phyloP scores from a whole-genome alignment of 163 green algal species.

The Chlamydomonas reinhardtii region DNA sequence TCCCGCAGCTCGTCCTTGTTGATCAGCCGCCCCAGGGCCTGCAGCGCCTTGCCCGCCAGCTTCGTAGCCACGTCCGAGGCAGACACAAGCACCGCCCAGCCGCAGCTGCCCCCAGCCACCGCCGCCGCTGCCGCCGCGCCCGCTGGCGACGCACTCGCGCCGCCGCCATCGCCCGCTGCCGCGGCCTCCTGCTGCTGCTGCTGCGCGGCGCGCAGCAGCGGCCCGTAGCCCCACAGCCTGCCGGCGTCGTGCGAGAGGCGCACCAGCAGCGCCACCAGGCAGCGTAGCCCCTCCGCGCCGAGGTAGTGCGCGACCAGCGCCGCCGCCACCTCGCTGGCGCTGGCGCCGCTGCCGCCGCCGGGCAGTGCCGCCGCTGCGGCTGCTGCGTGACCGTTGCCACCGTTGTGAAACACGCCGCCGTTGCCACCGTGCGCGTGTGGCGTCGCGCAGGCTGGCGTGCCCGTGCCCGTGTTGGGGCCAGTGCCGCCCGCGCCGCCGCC shows the following conservation, averaged over 20 bases:
- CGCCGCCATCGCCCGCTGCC: not conserved
- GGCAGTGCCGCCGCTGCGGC: no score
- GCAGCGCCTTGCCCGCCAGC: slow-evolving; percentile 51
- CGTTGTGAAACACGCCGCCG: no score
- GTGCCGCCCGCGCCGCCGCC: no score
- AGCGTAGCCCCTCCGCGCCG: not conserved
- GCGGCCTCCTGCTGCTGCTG: not conserved
- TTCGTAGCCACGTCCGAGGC: slow-evolving; percentile 37
- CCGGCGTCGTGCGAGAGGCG: slow-evolving; percentile 10
- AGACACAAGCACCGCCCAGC: slow-evolving; percentile 1
- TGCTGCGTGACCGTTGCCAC: no score
- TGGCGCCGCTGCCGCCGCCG: no score
- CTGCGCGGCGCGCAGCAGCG: slow-evolving; percentile 2
- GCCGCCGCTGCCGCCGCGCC: not conserved
- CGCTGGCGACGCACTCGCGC: not conserved
- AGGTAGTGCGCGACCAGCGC: slow-evolving; percentile 3
- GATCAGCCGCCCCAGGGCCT: slow-evolving; percentile 48
- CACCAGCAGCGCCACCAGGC: slow-evolving; percentile 46
- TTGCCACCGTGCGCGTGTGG: no score
- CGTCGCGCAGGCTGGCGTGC: no score
- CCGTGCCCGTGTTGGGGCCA: no score
- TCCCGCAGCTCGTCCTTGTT: slow-evolving; percentile 44
- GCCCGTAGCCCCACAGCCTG: slow-evolving; percentile 31
- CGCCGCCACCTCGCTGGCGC: not conserved
- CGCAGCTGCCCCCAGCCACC: no score